phyloP scores from a whole-genome alignment of 331 rosid species.

The Acacia concinna region DNA sequence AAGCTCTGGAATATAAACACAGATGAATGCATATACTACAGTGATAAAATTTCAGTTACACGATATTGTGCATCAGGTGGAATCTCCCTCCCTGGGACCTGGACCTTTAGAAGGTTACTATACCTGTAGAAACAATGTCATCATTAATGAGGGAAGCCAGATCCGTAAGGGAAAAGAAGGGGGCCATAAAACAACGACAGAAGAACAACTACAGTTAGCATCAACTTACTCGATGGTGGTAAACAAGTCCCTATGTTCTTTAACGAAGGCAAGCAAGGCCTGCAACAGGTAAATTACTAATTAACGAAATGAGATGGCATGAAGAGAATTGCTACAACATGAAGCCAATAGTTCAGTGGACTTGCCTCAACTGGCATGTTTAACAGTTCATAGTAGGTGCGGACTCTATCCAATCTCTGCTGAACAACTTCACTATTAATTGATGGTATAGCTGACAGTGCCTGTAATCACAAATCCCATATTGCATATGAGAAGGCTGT shows the following conservation, averaged over 20 bases:
- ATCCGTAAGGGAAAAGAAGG: neutral
- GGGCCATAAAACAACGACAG: neutral
- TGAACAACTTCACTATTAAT: slow-evolving; percentile 82
- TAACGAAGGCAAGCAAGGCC: slow-evolving; percentile 95
- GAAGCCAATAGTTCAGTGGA: slow-evolving; percentile 20
- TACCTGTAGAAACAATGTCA: slow-evolving; percentile 59
- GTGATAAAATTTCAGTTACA: slow-evolving; percentile 61
- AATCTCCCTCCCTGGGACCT: slow-evolving; percentile 91
- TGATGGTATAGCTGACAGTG: slow-evolving; percentile 92
- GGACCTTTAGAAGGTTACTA: slow-evolving; percentile 76
- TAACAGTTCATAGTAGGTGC: slow-evolving; percentile 89
- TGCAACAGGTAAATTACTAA: slow-evolving; percentile 40
- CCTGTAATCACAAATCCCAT: slow-evolving; percentile 55
- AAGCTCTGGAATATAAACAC: slow-evolving; percentile 24
- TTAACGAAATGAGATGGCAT: slow-evolving; percentile 24
- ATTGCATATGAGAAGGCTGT: neutral
- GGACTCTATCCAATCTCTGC: slow-evolving; percentile 86
- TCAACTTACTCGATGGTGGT: slow-evolving; percentile 73
- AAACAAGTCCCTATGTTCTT: slow-evolving; percentile 83
- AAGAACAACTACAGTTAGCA: slow-evolving; percentile 26
- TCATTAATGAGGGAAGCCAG: slow-evolving; percentile 14
- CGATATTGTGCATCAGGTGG: slow-evolving; percentile 80
- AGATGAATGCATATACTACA: slow-evolving; percentile 42
- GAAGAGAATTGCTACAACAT: slow-evolving; percentile 7
- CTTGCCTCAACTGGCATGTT: slow-evolving; percentile 99